Evolutionary conservation across 108 stramenopile species (phyloP).

Genomic region (Aurantiochytrium sp.): DNA sequence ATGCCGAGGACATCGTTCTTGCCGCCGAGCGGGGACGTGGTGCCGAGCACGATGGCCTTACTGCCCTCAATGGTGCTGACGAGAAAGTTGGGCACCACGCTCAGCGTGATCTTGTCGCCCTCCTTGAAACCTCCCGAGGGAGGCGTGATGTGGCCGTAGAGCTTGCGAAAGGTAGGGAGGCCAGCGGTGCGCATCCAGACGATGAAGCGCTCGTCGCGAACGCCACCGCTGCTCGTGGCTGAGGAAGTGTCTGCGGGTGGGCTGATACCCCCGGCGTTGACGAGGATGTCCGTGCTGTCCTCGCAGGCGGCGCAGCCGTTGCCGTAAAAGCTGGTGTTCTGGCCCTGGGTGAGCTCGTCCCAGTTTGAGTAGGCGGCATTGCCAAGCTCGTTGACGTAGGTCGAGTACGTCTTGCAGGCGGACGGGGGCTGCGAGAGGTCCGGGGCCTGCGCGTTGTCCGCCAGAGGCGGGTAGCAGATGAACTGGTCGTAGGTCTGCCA

Average conservation of each 20-base stretch:
- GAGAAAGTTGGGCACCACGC: conserved; percentile 75
- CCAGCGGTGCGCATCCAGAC: conserved; percentile 98
- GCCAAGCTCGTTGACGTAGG: neutral
- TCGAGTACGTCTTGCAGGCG: neutral
- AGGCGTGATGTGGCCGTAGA: conserved; percentile 80
- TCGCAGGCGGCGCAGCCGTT: conserved; percentile 48
- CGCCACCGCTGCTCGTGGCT: conserved; percentile 74
- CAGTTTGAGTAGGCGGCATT: neutral
- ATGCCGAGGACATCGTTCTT: conserved; percentile 78
- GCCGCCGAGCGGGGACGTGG: conserved; percentile 76
- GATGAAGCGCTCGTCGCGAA: conserved; percentile 92
- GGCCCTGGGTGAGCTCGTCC: conserved; percentile 64
- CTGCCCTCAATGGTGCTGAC: conserved; percentile 75
- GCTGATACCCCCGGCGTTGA: conserved; percentile 44
- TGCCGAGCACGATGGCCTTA: conserved; percentile 79
- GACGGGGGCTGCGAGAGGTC: neutral
- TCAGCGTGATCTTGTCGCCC: conserved; percentile 66
- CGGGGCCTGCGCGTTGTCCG: neutral
- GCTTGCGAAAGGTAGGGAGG: conserved; percentile 85
- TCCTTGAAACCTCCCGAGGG: conserved; percentile 66
- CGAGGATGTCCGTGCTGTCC: conserved; percentile 50
- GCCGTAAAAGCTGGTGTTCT: conserved; percentile 73
- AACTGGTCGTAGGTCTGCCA: conserved; percentile 39
- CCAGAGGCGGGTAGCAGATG: neutral
- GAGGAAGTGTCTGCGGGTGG: conserved; percentile 68